Percentiles rank a stretch among this genome's conserved stretches.
Evolutionary conservation across 2,329 filamentous ascomycete species (phyloP).

Genomic region (Aspergillus candidus): DNA sequence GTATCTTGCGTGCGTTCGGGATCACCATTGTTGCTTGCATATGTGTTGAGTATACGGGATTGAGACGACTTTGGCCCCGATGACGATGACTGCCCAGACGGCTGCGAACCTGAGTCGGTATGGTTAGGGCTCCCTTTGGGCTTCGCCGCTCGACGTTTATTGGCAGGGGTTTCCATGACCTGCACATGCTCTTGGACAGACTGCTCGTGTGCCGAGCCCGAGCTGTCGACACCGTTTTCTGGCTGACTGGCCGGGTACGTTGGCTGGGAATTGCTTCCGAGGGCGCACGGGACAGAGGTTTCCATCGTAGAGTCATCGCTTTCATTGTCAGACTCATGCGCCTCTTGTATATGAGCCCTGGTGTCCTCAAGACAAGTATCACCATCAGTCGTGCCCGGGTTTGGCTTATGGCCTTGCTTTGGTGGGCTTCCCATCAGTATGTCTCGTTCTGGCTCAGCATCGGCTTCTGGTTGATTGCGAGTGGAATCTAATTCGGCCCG

Average conservation of each 20-base stretch:
- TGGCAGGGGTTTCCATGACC: constrained; percentile 28
- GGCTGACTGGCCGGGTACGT: constrained; percentile 17
- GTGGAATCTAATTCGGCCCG: not conserved
- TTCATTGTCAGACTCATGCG: constrained; percentile 14
- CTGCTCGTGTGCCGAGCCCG: constrained; percentile 14
- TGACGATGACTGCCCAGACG: constrained; percentile 12
- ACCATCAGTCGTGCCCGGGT: not conserved
- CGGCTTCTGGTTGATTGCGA: no score
- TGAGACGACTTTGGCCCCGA: constrained; percentile 27
- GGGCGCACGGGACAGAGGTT: constrained; percentile 27
- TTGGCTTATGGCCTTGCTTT: not conserved
- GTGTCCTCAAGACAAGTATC: not conserved
- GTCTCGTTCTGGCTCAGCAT: not conserved
- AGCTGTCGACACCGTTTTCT: constrained; percentile 18
- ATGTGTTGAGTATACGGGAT: constrained; percentile 30
- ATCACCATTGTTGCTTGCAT: constrained; percentile 19
- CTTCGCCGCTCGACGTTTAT: constrained; percentile 3
- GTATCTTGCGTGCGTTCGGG: constrained; percentile 13
- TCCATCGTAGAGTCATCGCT: constrained; percentile 34
- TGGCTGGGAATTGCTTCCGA: constrained; percentile 20
- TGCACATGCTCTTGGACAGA: constrained; percentile 20
- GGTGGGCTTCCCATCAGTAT: not conserved
- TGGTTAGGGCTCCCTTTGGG: not conserved
- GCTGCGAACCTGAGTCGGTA: not conserved
- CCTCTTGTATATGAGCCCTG: not conserved